Conservation (phyloP, 78 protist species). For the Bigelowiella natans region DNA sequence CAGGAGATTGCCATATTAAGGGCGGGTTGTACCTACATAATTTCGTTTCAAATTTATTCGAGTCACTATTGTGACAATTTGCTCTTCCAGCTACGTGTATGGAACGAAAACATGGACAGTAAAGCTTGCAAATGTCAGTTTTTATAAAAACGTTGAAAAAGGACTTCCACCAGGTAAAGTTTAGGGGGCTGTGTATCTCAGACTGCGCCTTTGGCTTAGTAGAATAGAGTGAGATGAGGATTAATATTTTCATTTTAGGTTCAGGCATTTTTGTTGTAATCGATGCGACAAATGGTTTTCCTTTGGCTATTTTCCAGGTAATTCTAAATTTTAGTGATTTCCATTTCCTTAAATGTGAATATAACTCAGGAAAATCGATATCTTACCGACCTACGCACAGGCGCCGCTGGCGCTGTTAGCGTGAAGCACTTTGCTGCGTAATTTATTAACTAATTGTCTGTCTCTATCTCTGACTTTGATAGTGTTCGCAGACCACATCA, state of each 20-base stretch:
- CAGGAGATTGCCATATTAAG: constrained; percentile 29
- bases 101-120: constrained; percentile 11
- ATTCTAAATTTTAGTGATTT: no score
- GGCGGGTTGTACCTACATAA: background rate
- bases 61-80: no score
- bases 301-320: constrained; percentile 14
- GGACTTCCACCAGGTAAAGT: constrained; percentile 29
- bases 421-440: constrained; percentile 10
- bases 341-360: background rate
- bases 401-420: constrained; percentile 23
- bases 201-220: no score
- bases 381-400: constrained; percentile 27
- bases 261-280: constrained; percentile 14
- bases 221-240: no score
- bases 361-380: constrained; percentile 13
- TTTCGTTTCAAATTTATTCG: no score
- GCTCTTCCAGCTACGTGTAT: background rate
- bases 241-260: background rate
- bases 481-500: background rate
- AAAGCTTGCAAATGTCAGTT: constrained; percentile 25
- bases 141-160: constrained; percentile 11
- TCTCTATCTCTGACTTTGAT: no score
- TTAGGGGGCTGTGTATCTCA: no score
- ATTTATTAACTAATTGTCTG: no score
- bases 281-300: constrained; percentile 15